Evolutionary conservation across 805 yeast species (phyloP).

Genomic region (Kodamaea fukazawae): DNA sequence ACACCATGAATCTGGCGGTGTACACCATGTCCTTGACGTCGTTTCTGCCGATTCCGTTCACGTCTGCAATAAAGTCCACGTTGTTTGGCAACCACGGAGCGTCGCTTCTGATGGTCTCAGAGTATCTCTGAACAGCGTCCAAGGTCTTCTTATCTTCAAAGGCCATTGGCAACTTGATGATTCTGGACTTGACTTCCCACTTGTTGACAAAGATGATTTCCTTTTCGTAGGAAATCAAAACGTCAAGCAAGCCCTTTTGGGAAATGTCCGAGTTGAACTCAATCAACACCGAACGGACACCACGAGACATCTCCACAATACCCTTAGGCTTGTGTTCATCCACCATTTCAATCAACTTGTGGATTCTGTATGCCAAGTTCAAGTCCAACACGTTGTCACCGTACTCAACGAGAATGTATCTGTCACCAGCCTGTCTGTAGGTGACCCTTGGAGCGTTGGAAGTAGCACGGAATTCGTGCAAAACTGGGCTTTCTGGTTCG

Average conservation of each 20-base stretch:
- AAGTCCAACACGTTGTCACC: constrained; percentile 88
- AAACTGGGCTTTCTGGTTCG: constrained; percentile 65
- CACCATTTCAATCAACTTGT: constrained; percentile 75
- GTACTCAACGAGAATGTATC: constrained; percentile 87
- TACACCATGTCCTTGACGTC: constrained; percentile 83
- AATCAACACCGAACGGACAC: constrained; percentile 90
- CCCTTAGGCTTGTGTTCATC: constrained; percentile 65
- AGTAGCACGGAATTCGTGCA: constrained; percentile 49
- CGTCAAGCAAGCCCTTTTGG: constrained; percentile 60
- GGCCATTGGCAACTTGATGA: constrained; percentile 89
- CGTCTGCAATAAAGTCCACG: constrained; percentile 89
- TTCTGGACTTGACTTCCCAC: constrained; percentile 84
- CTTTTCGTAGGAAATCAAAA: constrained; percentile 70
- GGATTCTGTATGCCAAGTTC: constrained; percentile 80
- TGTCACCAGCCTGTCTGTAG: constrained; percentile 96
- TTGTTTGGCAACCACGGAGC: constrained; percentile 99
- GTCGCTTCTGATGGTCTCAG: constrained; percentile 85
- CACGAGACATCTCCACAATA: constrained; percentile 93
- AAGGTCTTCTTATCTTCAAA: constrained; percentile 90
- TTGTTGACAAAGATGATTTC: constrained; percentile 70
- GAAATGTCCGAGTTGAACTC: constrained; percentile 71
- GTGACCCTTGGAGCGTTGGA: constrained; percentile 65
- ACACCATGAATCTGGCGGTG: constrained; percentile 84
- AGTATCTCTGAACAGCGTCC: constrained; percentile 86
- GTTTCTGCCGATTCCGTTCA: constrained; percentile 74